These are phyloP conservation scores for Trichoderma koningiopsis DNA, from an alignment of 2,329 filamentous ascomycete genomes.

Conservation along the genomic window DNA sequence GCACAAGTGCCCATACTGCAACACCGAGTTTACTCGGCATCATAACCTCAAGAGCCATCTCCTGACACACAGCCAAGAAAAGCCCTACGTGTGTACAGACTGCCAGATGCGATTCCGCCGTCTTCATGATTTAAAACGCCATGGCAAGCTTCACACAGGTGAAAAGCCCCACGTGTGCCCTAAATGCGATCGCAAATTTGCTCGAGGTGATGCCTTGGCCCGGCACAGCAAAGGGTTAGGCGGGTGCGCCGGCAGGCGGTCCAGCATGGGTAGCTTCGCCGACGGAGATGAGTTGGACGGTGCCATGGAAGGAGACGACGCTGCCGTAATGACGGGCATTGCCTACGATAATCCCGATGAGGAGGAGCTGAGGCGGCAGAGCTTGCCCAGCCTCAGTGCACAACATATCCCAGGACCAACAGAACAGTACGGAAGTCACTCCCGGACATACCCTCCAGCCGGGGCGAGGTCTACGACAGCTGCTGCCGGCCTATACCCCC, in stretches of 20 bases:
- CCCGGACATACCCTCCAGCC: constrained; percentile 78
- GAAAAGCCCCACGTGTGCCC: constrained; percentile 94
- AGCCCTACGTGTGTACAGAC: constrained; percentile 92
- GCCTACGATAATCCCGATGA: constrained; percentile 62
- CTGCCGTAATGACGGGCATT: constrained; percentile 58
- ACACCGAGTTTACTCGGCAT: constrained; percentile 94
- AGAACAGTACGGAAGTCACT: constrained; percentile 60
- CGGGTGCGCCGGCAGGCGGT: constrained; percentile 87
- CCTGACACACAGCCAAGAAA: constrained; percentile 96
- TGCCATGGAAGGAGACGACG: constrained; percentile 56
- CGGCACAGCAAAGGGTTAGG: constrained; percentile 95
- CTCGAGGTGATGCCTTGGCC: constrained; percentile 89
- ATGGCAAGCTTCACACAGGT: constrained; percentile 94
- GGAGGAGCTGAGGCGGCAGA: constrained; percentile 64
- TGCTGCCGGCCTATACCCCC: constrained; percentile 62
- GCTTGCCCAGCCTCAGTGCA: constrained; percentile 74
- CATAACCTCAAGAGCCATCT: constrained; percentile 98
- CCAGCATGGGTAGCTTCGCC: constrained; percentile 81
- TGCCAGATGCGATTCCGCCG: constrained; percentile 91
- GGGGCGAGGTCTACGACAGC: constrained; percentile 51
- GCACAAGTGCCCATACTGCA: constrained; percentile 95
- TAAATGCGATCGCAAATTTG: constrained; percentile 93
- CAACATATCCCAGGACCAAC: constrained; percentile 62
- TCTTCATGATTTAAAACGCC: constrained; percentile 91
- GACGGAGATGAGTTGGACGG: constrained; percentile 72